Base-by-base conservation (phyloP, 2,329 filamentous ascomycete genomes). In the Leptographium galeiforme region DNA sequence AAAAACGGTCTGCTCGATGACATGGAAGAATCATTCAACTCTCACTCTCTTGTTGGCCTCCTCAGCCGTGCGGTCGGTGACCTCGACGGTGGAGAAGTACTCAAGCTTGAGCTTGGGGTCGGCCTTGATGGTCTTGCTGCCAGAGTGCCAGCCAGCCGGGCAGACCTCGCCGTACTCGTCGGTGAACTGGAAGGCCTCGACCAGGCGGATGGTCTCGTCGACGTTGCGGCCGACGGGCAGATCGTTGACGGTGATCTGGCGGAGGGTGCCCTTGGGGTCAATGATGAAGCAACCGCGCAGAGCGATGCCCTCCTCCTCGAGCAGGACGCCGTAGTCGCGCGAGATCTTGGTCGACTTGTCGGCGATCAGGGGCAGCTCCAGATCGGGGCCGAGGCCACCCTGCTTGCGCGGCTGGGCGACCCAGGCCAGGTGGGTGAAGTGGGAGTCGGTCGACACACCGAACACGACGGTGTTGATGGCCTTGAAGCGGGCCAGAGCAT, bases 121-220 rank as follows among this genome's bases (percentile, higher is more conserved):
- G 54, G 73, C 70, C 71, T 76, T 75, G 66, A 76, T 74, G 51
- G 67, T 68, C 66, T 74, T 69, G 62, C 63, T 64, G 50, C 73
- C 73, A 55, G 69, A 64, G 56, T 69, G 68, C 73, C 73, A 76
- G 61, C 72, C 73, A 52, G 73, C 73, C 46, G 73, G 73, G 67
- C 73, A 90, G 53, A 88, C 78, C 65, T 87, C 82, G 68, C 89
- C 89, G 74, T 86, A 87, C 60, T 88, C 85, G 60, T 90, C 85
- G 13, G 86, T 86, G 72, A 91, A 87, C 68, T 90, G 87, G 67
- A 89, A 89, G 7, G 85, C 84, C 59, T 84, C 75, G 55, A 83
- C 77, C 1, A 85, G 83, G 40, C 81, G 78, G 60, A 82, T 71
- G 2, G 78, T 76, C 69, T 84, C 81, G 63, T 82, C 77, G 53